Evolutionary conservation across 352 stramenopile genomes (phyloP), one percentile per base, ranked within the genome.

Genomic region (Globisporangium sylvaticum): DNA sequence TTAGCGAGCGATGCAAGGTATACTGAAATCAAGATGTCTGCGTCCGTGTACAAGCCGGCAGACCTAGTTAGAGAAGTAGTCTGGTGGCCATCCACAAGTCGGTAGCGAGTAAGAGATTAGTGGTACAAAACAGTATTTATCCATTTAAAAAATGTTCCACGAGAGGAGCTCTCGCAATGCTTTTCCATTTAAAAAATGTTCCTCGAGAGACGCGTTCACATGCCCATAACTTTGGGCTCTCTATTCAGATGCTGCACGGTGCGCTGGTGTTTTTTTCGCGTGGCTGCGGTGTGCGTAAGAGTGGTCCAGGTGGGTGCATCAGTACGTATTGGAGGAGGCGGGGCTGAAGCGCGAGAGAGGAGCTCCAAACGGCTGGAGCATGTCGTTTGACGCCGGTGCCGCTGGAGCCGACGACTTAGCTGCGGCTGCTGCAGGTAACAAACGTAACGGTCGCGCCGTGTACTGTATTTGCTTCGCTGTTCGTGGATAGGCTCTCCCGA

Each of bases 341-440:
- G n/a, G 4, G 18, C 54, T 62, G 57, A 63, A 54, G 58, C 34
- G 27, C 27, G 15, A 50, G 58, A 50, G 58, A 63, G 42, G 34
- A 63, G 58, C 58, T 54, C 58, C 58, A 22, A 53, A 20, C 53
- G 53, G 56, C 31, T 31, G 56, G 56, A 31, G 54, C 54, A 63
- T 63, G 58, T 39, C 56, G 34, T 62, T 62, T 27, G 56, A 62
- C 20, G 32, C 56, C 24, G 58, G 37, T 9, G 37, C 24, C 1
- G 57, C 22, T 27, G 54, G 54, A 20, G 54, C 27, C 54, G 58
- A 63, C 12, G 58, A 54, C 37, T 63, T 12, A 4, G n/a, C 12
- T 10, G 32, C 57, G 1, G 57, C 57, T 7, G 14, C 57, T 24
- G 57, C 34, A 63, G 34, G 58, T 63, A 37, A 50, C 12, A 2